These are phyloP conservation scores for Clitopilus passeckerianus DNA, from an alignment of 768 basidiomycete species.

Conservation along the genomic window DNA sequence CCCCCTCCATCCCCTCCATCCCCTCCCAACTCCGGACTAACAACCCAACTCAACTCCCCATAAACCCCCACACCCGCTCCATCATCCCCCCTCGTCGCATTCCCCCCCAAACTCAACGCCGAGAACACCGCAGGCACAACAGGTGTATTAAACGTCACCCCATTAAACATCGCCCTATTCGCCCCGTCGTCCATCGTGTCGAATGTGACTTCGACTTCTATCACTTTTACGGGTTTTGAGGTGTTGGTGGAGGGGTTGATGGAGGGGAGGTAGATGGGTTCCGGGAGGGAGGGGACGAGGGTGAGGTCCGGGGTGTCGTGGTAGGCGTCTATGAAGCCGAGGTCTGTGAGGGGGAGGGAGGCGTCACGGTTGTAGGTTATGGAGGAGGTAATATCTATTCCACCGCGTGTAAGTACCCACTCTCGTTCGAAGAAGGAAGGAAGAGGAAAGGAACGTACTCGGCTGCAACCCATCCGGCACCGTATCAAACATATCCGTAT, in stretches of 20 bases:
- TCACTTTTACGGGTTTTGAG: slow-evolving; percentile 28
- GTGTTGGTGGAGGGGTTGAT: slow-evolving; percentile 31
- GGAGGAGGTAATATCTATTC: slow-evolving; percentile 73
- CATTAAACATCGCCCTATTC: slow-evolving; percentile 77
- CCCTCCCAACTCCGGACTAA: slow-evolving; percentile 46
- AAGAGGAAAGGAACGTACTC: slow-evolving; percentile 40
- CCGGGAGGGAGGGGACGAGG: slow-evolving; percentile 56
- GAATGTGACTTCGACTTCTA: slow-evolving; percentile 72
- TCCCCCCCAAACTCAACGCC: slow-evolving; percentile 67
- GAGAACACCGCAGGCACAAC: slow-evolving; percentile 76
- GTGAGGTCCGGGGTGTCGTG: slow-evolving; percentile 59
- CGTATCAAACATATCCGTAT: slow-evolving; percentile 83
- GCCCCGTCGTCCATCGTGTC: slow-evolving; percentile 84
- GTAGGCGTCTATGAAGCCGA: slow-evolving; percentile 53
- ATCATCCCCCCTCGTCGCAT: slow-evolving; percentile 42
- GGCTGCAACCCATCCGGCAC: slow-evolving; percentile 68
- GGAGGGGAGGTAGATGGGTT: slow-evolving; percentile 30
- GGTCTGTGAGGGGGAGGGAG: slow-evolving; percentile 44
- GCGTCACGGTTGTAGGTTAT: slow-evolving; percentile 59
- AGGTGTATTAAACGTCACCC: slow-evolving; percentile 62
- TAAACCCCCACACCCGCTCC: slow-evolving; percentile 42
- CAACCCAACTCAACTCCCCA: slow-evolving; percentile 71
- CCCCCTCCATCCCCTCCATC: slow-evolving; percentile 13
- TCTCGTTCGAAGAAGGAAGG: not conserved
- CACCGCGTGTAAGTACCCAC: not conserved